A percentile compares a stretch with the other conserved stretches of the same genome.
phyloP scores from a whole-genome alignment of 768 basidiomycete species.

The Tulasnella sp. region DNA sequence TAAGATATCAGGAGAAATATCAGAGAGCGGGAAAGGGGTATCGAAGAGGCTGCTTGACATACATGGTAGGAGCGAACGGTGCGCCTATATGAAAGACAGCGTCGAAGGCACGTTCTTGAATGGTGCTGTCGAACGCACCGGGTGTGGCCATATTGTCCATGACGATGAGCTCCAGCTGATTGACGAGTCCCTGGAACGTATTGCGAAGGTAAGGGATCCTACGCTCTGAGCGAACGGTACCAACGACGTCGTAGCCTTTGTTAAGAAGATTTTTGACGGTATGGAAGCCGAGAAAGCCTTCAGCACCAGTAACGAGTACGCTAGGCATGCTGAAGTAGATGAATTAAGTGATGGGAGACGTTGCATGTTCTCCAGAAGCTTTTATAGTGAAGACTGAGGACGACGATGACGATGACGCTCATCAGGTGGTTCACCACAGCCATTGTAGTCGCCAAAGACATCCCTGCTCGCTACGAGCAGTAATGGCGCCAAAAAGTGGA shows the following conservation, averaged over 20 bases:
- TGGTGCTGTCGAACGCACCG: conserved; percentile 4
- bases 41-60: not conserved
- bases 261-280: conserved; percentile 45
- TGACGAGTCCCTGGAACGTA: not conserved
- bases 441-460: too few species aligned
- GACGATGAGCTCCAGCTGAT: not conserved
- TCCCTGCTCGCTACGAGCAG: too few species aligned
- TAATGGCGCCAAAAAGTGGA: too few species aligned
- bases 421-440: too few species aligned
- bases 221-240: not conserved
- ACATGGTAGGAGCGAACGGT: not conserved
- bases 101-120: not conserved
- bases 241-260: conserved; percentile 19
- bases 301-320: conserved; percentile 46
- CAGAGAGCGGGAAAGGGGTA: too few species aligned
- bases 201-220: not conserved
- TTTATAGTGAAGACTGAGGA: too few species aligned
- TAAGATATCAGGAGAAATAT: not conserved
- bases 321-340: too few species aligned
- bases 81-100: conserved; percentile 14
- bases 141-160: conserved; percentile 5
- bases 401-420: too few species aligned
- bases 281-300: conserved; percentile 51
- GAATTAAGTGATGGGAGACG: too few species aligned
- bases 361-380: too few species aligned